Base-by-base conservation (phyloP, 2,329 filamentous ascomycete genomes). In the Sclerotinia glacialis region DNA sequence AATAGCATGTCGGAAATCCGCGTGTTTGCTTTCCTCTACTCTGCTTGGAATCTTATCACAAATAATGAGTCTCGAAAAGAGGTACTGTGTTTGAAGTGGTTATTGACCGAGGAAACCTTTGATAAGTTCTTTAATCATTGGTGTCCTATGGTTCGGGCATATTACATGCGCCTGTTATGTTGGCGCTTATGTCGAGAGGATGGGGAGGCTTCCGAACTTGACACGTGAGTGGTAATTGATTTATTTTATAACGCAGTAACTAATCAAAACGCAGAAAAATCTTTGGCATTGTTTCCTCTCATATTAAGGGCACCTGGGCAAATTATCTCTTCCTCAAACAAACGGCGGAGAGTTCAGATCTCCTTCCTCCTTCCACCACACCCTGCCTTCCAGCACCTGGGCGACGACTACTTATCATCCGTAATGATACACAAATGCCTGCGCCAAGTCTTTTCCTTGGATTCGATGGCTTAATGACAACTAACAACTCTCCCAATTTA, bases 121-220 rank as follows among this genome's bases (percentile, higher is more conserved):
- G 84, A 87, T 69, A 84, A 83, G 69, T 84, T 87, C 68, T 92
- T 91, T 76, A 88, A 85, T 71, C 89, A 91, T 72, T 91, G 89
- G 89, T 91, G 87, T 75, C 88, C 89, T 0, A 91, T 91, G 89
- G 87, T 91, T n/a, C 82, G 89, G 71, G 85, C 88, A 31, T 91
- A 91, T 77, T 91, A 85, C 72, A 90, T 90, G 82, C 86, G 89
- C 44, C 77, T 92, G 46, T 75, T 91, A 42, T 90, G 88, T 76
- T 92, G 89, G 89, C 83, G 89, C 64, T 74, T 91, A 44, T 88
- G 85, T 66, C 81, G 89, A 67, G 86, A 84, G 72, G 86, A 88
- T 71, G 86, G 75, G 64, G 74, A 83, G 37, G 80, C 83, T 37
- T 80, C 81, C 37, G 77, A 81, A 16, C 74, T 83, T 56, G 86